Base-by-base conservation (phyloP, 768 basidiomycete species). In the Clathrus columnatus region DNA sequence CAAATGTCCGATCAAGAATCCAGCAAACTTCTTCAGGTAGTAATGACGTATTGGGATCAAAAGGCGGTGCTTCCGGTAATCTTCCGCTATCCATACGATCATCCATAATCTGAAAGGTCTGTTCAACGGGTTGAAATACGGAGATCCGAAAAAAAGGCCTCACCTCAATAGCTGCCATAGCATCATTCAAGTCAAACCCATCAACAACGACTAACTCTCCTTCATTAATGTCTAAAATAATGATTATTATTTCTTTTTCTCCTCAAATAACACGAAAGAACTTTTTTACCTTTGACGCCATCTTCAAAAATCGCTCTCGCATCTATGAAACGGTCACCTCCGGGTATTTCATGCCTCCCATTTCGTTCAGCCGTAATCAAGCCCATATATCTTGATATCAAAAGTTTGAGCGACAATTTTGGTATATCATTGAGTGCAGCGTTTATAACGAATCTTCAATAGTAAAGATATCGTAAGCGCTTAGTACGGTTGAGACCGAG, bases 131-230 rank as follows among this genome's bases (percentile, higher is more conserved):
- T 21, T 5, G 21, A 48, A 20, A 48, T 7, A 20, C 10, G 48
- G 44, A 32, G 26, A 3, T 14, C 24, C 21, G 36, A 10, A 41
- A 20, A 2, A n/a, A 20, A 20, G 21, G 51, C 62, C 74, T 57
- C 65, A 87, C 90, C 79, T 93, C 87, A 53, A 96, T 82, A 14
- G 91, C 88, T 61, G 87, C 87, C 92, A 97, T 95, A n/a, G 91
- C 84, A 58, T 97, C 93, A 58, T 84, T 78, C 47, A 95, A 73
- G 17, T 81, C 79, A 61, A 91, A 85, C 27, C 78, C 80, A 0
- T 83, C 78, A 62, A 81, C 82, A 29, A 90, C 75, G 5, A 92
- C 57, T 56, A 91, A 70, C 32, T 75, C 74, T 11, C 81, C 82
- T 0, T 76, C 70, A 27, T 77, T 72, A 79, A 95, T 81, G 42